Base-by-base conservation (phyloP, 768 basidiomycete genomes). In the Lyophyllum shimeji region DNA sequence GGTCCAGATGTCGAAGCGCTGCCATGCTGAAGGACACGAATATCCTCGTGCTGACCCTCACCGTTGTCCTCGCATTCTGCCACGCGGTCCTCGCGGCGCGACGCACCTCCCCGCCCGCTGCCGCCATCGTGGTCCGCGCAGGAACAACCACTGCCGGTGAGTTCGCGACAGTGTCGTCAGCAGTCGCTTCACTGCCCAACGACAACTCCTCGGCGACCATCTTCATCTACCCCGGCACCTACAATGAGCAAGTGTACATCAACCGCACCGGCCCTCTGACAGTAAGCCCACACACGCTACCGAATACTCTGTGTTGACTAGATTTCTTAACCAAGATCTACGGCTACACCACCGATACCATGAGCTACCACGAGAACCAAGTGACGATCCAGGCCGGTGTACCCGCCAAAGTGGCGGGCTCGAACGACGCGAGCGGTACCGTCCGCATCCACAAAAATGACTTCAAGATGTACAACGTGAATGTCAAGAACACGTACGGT, bases 401-500 rank as follows among this genome's bases (percentile, higher is more conserved):
- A 5, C 62, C 72, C 12, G 70, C 74, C 4, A 67, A 57, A 24
- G 58, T 61, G 1, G 75, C 76, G 8, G 77, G 77, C 3, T 78
- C 76, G 0, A 68, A 82, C 62, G 80, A 82, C 55, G 74, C 74
- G 3, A 76, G 74, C 54, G 79, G 80, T 1, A 81, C 80, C 0
- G 61, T 82, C 12, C 76, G 79, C 13, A 66, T 81, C 46, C 77
- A 81, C 68, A 77, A 77, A 55, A 63, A 80, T 50, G 63, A 78
- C 56, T 79, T 80, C 63, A 71, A 65, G 46, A 67, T 81, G 70
- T 82, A 82, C 63, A 82, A 82, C 46, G 71, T 81, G 43, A 73
- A 81, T 46, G 74, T 82, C 15, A 74, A 73, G 54, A 82, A 82
- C 56, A 77, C 75, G 0, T 76, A 71, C 53, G 80, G 79, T 0